phyloP scores from a whole-genome alignment of 768 basidiomycete genomes.

The Boletus sp. region DNA sequence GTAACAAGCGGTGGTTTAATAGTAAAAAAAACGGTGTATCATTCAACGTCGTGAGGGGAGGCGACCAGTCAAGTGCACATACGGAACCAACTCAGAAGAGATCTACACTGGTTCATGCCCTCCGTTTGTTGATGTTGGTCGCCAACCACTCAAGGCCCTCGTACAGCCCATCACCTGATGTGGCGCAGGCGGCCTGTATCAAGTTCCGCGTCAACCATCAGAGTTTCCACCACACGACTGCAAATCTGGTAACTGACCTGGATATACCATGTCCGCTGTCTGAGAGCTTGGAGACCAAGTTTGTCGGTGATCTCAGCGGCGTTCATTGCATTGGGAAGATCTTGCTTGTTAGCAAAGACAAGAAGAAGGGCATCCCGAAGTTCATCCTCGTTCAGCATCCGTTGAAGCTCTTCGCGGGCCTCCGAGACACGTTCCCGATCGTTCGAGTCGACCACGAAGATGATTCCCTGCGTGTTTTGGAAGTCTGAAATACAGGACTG shows the following conservation, averaged over 20 bases:
- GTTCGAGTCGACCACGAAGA: constrained; percentile 99
- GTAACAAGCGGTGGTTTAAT: constrained; percentile 35
- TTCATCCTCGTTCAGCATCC: constrained; percentile 99
- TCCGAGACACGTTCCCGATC: constrained; percentile 99
- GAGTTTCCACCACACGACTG: neutral
- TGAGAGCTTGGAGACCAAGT: constrained; percentile 95
- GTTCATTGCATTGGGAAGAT: constrained; percentile 99
- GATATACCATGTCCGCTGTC: constrained; percentile 98
- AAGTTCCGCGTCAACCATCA: constrained; percentile 17
- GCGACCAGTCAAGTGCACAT: constrained; percentile 51
- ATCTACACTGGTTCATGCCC: constrained; percentile 49
- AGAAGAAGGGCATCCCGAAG: constrained; percentile 97
- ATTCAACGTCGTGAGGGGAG: constrained; percentile 60
- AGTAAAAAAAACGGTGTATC: constrained; percentile 46
- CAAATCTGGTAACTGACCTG: constrained; percentile 54
- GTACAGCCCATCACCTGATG: constrained; percentile 97
- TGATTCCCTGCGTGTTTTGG: constrained; percentile 99
- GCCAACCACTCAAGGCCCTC: constrained; percentile 98
- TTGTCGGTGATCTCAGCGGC: constrained; percentile 99
- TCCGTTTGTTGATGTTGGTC: constrained; percentile 79
- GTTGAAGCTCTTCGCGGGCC: constrained; percentile 97
- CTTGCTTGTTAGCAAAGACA: constrained; percentile 99
- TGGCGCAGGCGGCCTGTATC: constrained; percentile 90
- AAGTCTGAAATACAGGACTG: constrained; percentile 64
- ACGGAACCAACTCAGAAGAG: constrained; percentile 40